Conservation (phyloP, 352 stramenopile species). For the Elongisporangium anandrum region DNA sequence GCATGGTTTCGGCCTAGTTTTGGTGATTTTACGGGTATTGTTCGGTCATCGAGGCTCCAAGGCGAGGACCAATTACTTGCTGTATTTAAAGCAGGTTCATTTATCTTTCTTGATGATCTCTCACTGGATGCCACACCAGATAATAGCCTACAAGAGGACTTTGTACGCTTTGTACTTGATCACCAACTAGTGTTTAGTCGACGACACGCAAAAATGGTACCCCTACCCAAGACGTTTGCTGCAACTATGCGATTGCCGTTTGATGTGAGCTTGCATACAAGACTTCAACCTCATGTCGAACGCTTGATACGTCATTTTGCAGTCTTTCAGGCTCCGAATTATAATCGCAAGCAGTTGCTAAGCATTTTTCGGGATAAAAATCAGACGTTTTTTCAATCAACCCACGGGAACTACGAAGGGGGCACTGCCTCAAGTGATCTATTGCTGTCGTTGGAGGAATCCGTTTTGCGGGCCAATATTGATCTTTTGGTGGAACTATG, state of each 20-base stretch:
- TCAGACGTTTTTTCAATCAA: slow-evolving; percentile 18
- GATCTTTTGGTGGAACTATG: slow-evolving; percentile 42
- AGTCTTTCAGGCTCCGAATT: slow-evolving; percentile 33
- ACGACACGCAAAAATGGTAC: slow-evolving; percentile 17
- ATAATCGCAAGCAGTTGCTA: slow-evolving; percentile 40
- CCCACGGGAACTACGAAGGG: not conserved
- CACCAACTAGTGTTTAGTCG: slow-evolving; percentile 34
- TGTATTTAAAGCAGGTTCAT: slow-evolving; percentile 15
- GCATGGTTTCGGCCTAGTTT: slow-evolving; percentile 32
- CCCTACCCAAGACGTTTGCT: slow-evolving; percentile 33
- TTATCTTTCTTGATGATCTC: slow-evolving; percentile 61
- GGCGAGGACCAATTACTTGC: slow-evolving; percentile 30
- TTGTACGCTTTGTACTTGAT: slow-evolving; percentile 42
- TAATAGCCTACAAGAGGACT: slow-evolving; percentile 22
- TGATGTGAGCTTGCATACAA: not conserved
- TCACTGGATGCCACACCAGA: not conserved
- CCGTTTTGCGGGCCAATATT: slow-evolving; percentile 43
- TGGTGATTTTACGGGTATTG: slow-evolving; percentile 4
- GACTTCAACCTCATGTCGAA: not conserved
- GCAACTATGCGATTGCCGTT: slow-evolving; percentile 25
- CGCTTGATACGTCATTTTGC: slow-evolving; percentile 48
- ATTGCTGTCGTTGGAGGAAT: slow-evolving; percentile 33
- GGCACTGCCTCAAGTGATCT: slow-evolving; percentile 6
- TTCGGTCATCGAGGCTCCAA: slow-evolving; percentile 5
- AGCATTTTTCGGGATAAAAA: slow-evolving; percentile 49